Conservation (phyloP, 352 stramenopile species). For the Nothophytophthora sp. region DNA sequence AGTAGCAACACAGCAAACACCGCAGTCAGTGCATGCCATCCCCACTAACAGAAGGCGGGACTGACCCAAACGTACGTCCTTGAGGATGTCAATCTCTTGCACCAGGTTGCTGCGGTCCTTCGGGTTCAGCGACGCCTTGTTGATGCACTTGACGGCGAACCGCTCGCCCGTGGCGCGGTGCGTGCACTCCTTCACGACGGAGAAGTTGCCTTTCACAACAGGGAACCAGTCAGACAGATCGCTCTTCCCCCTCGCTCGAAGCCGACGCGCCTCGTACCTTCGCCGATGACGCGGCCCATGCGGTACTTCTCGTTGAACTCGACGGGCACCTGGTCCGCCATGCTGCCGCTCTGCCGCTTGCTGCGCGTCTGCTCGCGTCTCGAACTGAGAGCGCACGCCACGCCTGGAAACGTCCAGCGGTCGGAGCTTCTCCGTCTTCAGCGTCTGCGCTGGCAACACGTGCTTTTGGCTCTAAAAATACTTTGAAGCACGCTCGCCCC, state of each 20-base stretch:
- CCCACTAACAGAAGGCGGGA: neutral
- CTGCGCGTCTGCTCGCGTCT: conserved; percentile 2
- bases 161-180: conserved; percentile 47
- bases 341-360: conserved; percentile 17
- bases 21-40: conserved; percentile 1
- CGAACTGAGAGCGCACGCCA: neutral
- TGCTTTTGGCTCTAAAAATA: too few species aligned
- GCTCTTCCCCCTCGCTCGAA: too few species aligned
- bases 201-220: conserved; percentile 71
- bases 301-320: conserved; percentile 81
- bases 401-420: too few species aligned
- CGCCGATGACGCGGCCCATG: conserved; percentile 70
- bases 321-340: conserved; percentile 55
- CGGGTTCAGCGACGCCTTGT: conserved; percentile 74
- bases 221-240: neutral
- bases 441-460: neutral
- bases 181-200: conserved; percentile 77
- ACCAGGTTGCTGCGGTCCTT: conserved; percentile 82
- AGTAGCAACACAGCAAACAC: conserved; percentile 5
- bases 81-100: conserved; percentile 85
- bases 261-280: conserved; percentile 38
- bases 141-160: conserved; percentile 86
- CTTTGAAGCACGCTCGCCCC: too few species aligned
- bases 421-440: neutral
- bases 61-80: conserved; percentile 36